Base-by-base conservation (phyloP, 306 rosid species). In the Abrus pulchellus region DNA sequence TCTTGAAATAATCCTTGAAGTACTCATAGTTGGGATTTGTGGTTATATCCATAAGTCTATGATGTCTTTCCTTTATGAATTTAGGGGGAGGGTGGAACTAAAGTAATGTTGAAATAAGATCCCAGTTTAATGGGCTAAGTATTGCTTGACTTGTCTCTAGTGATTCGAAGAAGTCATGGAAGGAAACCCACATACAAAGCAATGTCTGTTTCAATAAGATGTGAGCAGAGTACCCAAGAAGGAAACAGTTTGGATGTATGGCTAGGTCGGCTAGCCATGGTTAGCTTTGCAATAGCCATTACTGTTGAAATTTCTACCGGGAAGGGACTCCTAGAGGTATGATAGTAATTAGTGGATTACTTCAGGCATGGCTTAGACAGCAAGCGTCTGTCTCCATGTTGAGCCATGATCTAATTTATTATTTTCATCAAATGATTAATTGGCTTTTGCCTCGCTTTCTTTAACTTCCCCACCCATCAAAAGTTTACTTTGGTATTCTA, bases 301-400 rank as follows among this genome's bases (percentile, higher is more conserved):
- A 74, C 81, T 66, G 93, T 93, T 62, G 99, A 94, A 92, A 66
- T 94, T 77, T 76, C 91, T 27, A 91, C 97, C 0, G 98, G 99
- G 36, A 94, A 88, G 86, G 99, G 99, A 67, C 92, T 94, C 74
- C 83, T 94, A 50, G 97, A 94, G 99, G 99, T 94, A 90, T 61
- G 72, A 10, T 45, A 9, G 60, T 44, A 13, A 28, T 81, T 64
- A 2, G 48, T 34, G 9, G 30, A 62, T 72, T 57, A 8, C 33
- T 75, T 70, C 67, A 71, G 55, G 53, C 82, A 65, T 80, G 68
- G 45, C 78, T 81, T 41, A 9, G 40, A 75, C 27, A 41, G 71
- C 41, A 78, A 54, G 41, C 62, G 27, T 30, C 63, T 77, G 54
- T 65, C 52, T 36, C 36, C 78, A 43, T 53, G 20, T 41, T 49